A percentile compares a stretch with the other conserved stretches of the same genome.
These are phyloP conservation scores for Saururus chinensis DNA, from an alignment of 164 flowering plant genomes.

Conservation along the genomic window DNA sequence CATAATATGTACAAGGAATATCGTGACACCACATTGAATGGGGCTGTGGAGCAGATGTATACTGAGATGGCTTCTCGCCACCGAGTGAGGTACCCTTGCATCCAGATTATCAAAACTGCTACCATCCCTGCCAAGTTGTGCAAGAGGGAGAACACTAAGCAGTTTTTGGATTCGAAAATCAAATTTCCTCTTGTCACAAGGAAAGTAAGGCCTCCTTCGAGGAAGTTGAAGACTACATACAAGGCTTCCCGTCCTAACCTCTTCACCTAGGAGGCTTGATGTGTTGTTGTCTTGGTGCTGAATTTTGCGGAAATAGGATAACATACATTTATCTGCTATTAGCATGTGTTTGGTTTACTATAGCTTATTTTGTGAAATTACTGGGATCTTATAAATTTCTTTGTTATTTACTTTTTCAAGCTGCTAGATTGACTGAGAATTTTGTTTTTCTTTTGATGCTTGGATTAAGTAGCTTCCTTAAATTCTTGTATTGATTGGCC, in stretches of 20 bases:
- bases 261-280: slow-evolving; percentile 32
- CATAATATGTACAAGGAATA: slow-evolving; percentile 96
- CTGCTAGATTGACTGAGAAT: no score
- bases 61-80: slow-evolving; percentile 92
- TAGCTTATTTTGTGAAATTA: no score
- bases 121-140: slow-evolving; percentile 76
- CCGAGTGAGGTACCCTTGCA: slow-evolving; percentile 72
- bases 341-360: no score
- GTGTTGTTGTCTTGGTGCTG: no score
- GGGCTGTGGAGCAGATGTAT: slow-evolving; percentile 81
- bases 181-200: slow-evolving; percentile 71
- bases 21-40: slow-evolving; percentile 80
- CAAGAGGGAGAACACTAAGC: slow-evolving; percentile 83
- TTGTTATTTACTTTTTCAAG: no score
- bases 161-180: slow-evolving; percentile 66
- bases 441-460: no score
- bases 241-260: slow-evolving; percentile 77
- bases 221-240: slow-evolving; percentile 83
- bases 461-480: no score
- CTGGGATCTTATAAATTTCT: no score
- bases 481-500: no score
- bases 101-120: slow-evolving; percentile 82
- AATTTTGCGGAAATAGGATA: no score
- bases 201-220: slow-evolving; percentile 70
- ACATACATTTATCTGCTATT: no score